These are phyloP conservation scores for Tuber melanosporum DNA, from an alignment of 495 filamentous ascomycete genomes.

Conservation along the genomic window DNA sequence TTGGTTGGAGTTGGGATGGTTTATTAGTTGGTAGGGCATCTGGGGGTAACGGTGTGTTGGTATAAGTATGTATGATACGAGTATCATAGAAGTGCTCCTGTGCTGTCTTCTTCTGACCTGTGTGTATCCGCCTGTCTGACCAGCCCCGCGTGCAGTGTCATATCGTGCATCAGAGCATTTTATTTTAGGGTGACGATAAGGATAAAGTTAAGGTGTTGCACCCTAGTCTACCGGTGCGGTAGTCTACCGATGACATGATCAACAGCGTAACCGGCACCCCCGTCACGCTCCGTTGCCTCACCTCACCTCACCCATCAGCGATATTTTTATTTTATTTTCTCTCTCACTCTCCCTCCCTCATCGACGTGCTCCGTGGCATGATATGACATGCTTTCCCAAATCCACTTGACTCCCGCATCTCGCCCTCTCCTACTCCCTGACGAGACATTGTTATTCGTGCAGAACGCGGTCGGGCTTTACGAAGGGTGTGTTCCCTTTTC, in stretches of 20 bases:
- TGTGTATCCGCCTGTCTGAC: no score
- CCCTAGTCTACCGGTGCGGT: neutral
- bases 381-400: slow-evolving; percentile 59
- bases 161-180: neutral
- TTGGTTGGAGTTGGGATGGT: neutral
- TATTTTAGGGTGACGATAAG: neutral
- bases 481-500: slow-evolving; percentile 64
- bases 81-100: no score
- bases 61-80: no score
- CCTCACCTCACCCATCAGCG: neutral
- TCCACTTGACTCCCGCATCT: slow-evolving; percentile 91
- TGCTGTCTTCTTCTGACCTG: no score
- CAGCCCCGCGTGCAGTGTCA: no score
- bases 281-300: neutral
- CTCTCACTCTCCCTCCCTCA: slow-evolving; percentile 4
- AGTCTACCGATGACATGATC: neutral
- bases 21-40: neutral
- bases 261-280: neutral
- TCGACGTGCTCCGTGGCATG: slow-evolving; percentile 15
- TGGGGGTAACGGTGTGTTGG: no score
- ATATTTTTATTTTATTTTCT: neutral
- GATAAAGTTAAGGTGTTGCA: neutral
- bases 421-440: slow-evolving; percentile 85
- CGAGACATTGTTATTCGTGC: slow-evolving; percentile 86
- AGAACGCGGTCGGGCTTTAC: slow-evolving; percentile 94